Evolutionary conservation across 148 eudicot species (phyloP), one percentile per base, ranked within the genome.

Genomic region (Rhododendron williamsianum): DNA sequence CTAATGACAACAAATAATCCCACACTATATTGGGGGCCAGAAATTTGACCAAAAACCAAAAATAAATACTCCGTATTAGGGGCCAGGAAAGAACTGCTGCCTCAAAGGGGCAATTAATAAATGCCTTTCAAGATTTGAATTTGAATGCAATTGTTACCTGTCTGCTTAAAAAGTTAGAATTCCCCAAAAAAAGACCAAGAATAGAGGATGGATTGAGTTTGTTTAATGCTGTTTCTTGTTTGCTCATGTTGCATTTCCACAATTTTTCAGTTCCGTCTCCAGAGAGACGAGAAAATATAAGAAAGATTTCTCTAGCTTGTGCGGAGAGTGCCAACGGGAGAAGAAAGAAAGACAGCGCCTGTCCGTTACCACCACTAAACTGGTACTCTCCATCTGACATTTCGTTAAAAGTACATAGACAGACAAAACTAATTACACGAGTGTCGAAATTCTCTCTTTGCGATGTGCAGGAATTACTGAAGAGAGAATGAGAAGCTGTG

Each of bases 201-300:
- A 69, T 69, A 30, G 27, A 69, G 74, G 36, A 69, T 69, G 36
- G 74, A 30, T 69, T 19, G 38, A 27, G 36, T 23, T 16, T 54
- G 15, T 54, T 49, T 30, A 80, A 6, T 13, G 63, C 43, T 80
- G 63, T 80, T 80, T 51, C 35, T 52, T 7, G 13, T 81, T 52
- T 81, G 73, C 51, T 74, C 7, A 49, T 49, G 56, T 21, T 30
- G 58, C 73, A 73, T 56, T 73, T 86, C 12, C 51, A 54, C 16
- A 30, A 46, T 43, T 49, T 81, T 67, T 76, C 91, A 97, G 99
- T 88, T 93, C 98, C 56, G 93, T 90, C 23, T 97, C 94, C 87
- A 93, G 98, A 72, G 99, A 95, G 90, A 91, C 92, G 87, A 94
- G 89, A 86, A 97, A 94, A 52, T 94, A 94, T 81, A 95, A 95